Evolutionary conservation across 108 stramenopile species (phyloP).

Genomic region (Bacterosira constricta): DNA sequence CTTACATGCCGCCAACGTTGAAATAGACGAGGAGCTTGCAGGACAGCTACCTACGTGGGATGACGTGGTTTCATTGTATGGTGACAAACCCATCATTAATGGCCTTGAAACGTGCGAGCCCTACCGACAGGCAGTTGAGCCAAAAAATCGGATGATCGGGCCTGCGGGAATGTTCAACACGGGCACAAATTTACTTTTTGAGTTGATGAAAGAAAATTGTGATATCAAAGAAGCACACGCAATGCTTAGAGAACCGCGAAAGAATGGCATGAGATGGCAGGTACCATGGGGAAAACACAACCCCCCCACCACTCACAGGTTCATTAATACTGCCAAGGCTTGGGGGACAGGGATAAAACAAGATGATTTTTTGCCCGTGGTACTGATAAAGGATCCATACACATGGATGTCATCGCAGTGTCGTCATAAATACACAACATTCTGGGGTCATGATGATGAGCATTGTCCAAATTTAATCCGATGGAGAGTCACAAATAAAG

Average conservation of each 20-base stretch:
- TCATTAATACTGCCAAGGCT: slow-evolving; percentile 40
- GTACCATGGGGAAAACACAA: slow-evolving; percentile 64
- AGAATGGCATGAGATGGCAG: slow-evolving; percentile 55
- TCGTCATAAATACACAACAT: slow-evolving; percentile 49
- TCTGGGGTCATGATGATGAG: slow-evolving; percentile 51
- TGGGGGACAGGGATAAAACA: slow-evolving; percentile 45
- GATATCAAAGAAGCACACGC: slow-evolving; percentile 26
- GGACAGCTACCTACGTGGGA: slow-evolving; percentile 65
- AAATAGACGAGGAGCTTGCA: slow-evolving; percentile 54
- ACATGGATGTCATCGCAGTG: slow-evolving; percentile 58
- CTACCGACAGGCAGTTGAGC: slow-evolving; percentile 48
- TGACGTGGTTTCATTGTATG: slow-evolving; percentile 59
- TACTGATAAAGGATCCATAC: slow-evolving; percentile 60
- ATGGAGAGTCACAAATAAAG: slow-evolving; percentile 33
- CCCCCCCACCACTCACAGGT: slow-evolving; percentile 44
- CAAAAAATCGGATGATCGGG: slow-evolving; percentile 29
- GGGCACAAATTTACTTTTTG: slow-evolving; percentile 79
- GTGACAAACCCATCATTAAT: slow-evolving; percentile 52
- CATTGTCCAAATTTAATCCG: slow-evolving; percentile 57
- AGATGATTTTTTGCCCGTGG: slow-evolving; percentile 52
- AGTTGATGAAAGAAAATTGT: slow-evolving; percentile 69
- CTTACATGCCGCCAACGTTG: slow-evolving; percentile 50
- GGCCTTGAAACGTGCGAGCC: slow-evolving; percentile 63
- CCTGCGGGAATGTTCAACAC: slow-evolving; percentile 79
- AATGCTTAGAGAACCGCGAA: slow-evolving; percentile 33